Conservation (phyloP, 495 filamentous ascomycete genomes). For the Filosporella fistucella region DNA sequence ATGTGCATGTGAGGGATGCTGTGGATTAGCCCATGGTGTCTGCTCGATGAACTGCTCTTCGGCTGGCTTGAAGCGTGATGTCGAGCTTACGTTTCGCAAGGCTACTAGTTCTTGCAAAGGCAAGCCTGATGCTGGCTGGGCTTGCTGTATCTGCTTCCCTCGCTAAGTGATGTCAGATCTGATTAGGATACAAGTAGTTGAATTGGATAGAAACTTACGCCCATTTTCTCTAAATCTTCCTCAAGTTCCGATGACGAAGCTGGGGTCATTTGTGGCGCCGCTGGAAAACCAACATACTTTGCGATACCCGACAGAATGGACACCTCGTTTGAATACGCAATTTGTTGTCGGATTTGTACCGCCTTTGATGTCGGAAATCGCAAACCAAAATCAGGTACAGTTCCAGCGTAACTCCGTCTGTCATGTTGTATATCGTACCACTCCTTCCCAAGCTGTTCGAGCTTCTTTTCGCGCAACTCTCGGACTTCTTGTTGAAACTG, state of each 20-base stretch:
- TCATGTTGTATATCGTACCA: conserved; percentile 92
- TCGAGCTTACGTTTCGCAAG: conserved; percentile 20
- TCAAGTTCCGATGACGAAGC: conserved; percentile 71
- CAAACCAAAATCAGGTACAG: conserved; percentile 74
- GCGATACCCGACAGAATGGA: conserved; percentile 85
- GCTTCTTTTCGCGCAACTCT: conserved; percentile 72
- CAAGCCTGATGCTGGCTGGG: conserved; percentile 7
- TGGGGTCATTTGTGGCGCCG: conserved; percentile 75
- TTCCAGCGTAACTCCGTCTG: conserved; percentile 73
- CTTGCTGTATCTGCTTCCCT: conserved; percentile 22
- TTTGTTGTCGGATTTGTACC: conserved; percentile 71
- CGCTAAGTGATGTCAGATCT: conserved; percentile 22
- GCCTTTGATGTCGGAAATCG: conserved; percentile 65
- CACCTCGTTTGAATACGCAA: conserved; percentile 90
- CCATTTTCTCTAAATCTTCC: conserved; percentile 84
- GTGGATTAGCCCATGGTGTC: conserved; percentile 84
- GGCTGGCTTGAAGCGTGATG: conserved; percentile 49
- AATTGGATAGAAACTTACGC: conserved; percentile 54
- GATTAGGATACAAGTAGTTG: conserved; percentile 20
- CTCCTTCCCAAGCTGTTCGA: conserved; percentile 74
- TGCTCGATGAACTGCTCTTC: conserved; percentile 80
- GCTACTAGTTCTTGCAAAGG: conserved; percentile 37
- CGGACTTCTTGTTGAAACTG: conserved; percentile 83
- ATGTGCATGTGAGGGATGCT: conserved; percentile 67
- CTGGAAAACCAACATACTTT: conserved; percentile 92